Base-by-base conservation (phyloP, 1,284 basidiomycete species). In the Ustilago sp. region DNA sequence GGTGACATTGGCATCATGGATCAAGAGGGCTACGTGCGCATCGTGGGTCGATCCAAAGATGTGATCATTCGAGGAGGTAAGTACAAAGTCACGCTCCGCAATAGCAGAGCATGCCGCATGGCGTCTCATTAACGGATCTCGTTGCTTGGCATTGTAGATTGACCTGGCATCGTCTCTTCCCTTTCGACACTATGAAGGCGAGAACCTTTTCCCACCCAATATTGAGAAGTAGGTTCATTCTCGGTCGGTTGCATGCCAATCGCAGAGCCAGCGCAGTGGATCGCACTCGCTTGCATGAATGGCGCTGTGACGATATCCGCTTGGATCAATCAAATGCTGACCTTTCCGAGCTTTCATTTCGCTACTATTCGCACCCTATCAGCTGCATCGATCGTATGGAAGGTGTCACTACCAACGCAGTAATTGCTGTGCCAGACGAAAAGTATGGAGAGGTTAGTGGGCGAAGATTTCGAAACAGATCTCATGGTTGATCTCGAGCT, bases 11-110 rank as follows among this genome's bases (percentile, higher is more conserved):
- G 89, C 1, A 90, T 93, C 43, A 89, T 94, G 87, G 93, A 94
- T 79, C 89, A 91, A 60, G 91, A 94, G 67, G 93, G 93, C 4
- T 94, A 94, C 86, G 86, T 94, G 23, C 87, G 87, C 77, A 70
- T 94, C 70, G 92, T 93, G 50, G 91, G 93, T 41, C 88, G 93
- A 3, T 79, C 74, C 48, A 85, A 92, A 90, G 93, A 94, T 84
- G 90, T 94, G 57, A 93, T 95, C 83, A 94, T 94, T 75, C 91
- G 93, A 19, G 93, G 93, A 32, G 93, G 93, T 78, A 93, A 94
- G 91, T 94, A 93, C 31, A 4, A 31, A 7, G 38, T 6, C 8
- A 13, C 13, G 28, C 19, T 17, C n/a, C 19, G 43, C n/a, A 15
- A n/a, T 19, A 39, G 3, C n/a, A 28, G 17, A 23, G 17, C 6